Evolutionary conservation across 1,284 basidiomycete genomes (phyloP), one percentile per base, ranked within the genome.

Genomic region (Sporisorium reilianum): DNA sequence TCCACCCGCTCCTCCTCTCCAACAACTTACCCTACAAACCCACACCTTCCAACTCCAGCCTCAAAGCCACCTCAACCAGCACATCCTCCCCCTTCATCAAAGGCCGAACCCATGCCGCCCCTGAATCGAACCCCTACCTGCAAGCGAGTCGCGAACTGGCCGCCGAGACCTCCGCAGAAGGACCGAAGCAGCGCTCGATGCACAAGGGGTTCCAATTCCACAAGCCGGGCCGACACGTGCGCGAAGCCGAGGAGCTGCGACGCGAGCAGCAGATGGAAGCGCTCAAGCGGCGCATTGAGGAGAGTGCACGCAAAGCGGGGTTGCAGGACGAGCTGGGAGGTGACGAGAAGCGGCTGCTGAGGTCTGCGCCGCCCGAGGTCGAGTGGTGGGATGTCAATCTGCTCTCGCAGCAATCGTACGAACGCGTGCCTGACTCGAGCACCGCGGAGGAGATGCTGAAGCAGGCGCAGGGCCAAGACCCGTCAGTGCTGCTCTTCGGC

Each of bases 381-480:
- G 96, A 99, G 85, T 99, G 96, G 96, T 99, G 97, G 96, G 97
- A 99, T 85, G 90, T 89, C 32, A 89, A 92, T 0, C 87, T 97
- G n/a, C 86, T 99, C 11, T 91, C 93, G 0, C 89, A 88, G 77
- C 90, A 91, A 84, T 89, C 87, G 1, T 98, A 98, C 84, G 89
- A 91, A 57, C 93, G 94, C 69, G 85, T 66, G 45, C 75, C 54
- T 76, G 82, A 62, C 2, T 5, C 18, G 14, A 78, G 91, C 36
- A 85, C 88, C 25, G 84, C 85, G 30, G 86, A 92, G 59, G 90
- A 89, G 50, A 46, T 63, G 51, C 32, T 66, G 91, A 93, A 64
- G 87, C 89, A 49, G 14, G 64, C 64, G 51, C 80, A 66, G 40
- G 52, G 41, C 18, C 38, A n/a, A 16, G 32, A 30, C 25, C 62